These are phyloP conservation scores for Lumnitzera racemosa DNA, from an alignment of 345 rosid genomes.

Conservation along the genomic window DNA sequence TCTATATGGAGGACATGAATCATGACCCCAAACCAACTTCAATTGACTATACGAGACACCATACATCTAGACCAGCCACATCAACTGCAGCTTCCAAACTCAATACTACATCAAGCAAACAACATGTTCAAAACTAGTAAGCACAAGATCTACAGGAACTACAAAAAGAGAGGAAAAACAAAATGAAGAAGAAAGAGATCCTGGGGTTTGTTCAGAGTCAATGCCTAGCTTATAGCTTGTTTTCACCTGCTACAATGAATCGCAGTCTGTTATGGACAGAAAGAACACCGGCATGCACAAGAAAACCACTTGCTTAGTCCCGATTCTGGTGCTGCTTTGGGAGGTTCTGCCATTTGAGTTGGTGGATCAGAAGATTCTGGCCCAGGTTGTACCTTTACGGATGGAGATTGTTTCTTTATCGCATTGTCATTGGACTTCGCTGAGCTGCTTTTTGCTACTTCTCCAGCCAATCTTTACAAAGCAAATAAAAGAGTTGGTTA, in stretches of 20 bases:
- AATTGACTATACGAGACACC: too few relatives aligned
- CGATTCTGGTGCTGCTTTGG: slow-evolving; percentile 15
- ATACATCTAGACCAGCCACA: too few relatives aligned
- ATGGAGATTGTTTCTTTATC: slow-evolving; percentile 9
- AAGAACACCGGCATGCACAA: slow-evolving; percentile 51
- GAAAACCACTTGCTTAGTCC: slow-evolving; percentile 38
- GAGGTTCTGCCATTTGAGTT: slow-evolving; percentile 12
- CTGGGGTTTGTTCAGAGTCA: too few relatives aligned
- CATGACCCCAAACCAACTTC: too few relatives aligned
- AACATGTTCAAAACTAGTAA: too few relatives aligned
- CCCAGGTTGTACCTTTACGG: slow-evolving; percentile 1
- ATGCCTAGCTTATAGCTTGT: too few relatives aligned
- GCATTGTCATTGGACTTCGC: slow-evolving; percentile 7
- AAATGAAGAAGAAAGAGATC: too few relatives aligned
- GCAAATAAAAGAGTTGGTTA: neutral
- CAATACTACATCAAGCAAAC: too few relatives aligned
- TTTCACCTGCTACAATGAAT: neutral
- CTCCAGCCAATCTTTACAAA: slow-evolving; percentile 39
- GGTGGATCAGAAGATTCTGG: slow-evolving; percentile 18
- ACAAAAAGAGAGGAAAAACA: too few relatives aligned
- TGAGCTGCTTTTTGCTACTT: slow-evolving; percentile 26
- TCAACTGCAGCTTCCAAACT: too few relatives aligned
- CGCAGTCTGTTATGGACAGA: slow-evolving; percentile 7
- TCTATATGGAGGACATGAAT: too few relatives aligned
- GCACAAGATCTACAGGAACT: too few relatives aligned